Conservation (phyloP, 2,329 filamentous ascomycete genomes). For the Huntiella omanensis region DNA sequence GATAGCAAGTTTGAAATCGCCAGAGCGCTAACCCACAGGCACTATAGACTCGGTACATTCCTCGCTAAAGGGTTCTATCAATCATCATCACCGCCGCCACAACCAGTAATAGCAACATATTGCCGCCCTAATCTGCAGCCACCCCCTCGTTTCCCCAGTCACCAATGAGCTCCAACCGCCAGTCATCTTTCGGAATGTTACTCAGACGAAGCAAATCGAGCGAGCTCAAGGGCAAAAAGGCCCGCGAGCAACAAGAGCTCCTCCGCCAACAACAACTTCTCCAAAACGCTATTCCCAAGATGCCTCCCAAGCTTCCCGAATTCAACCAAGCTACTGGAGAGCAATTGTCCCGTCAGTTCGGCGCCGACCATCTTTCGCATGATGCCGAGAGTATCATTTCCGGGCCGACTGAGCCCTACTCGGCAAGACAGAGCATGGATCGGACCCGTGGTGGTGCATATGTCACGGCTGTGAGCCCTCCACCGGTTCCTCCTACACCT, state of each 20-base stretch:
- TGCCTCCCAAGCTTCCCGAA: slow-evolving; percentile 32
- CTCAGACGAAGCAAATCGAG: slow-evolving; percentile 50
- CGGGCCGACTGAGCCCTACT: slow-evolving; percentile 23
- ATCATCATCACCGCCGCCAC: too few species aligned
- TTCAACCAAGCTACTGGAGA: slow-evolving; percentile 30
- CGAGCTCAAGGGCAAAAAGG: slow-evolving; percentile 44
- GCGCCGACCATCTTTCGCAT: slow-evolving; percentile 34
- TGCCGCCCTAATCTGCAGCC: too few species aligned
- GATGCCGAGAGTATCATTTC: slow-evolving; percentile 43
- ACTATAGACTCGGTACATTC: too few species aligned
- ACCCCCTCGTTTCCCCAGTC: too few species aligned
- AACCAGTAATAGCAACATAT: too few species aligned
- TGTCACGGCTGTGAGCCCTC: slow-evolving; percentile 21
- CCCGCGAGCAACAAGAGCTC: slow-evolving; percentile 37
- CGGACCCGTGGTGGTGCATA: slow-evolving; percentile 21
- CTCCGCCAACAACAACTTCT: slow-evolving; percentile 27
- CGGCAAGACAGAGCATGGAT: slow-evolving; percentile 34
- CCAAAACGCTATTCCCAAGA: slow-evolving; percentile 26
- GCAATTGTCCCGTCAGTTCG: slow-evolving; percentile 26
- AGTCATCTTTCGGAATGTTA: slow-evolving; percentile 35
- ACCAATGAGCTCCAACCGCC: slow-evolving; percentile 19
- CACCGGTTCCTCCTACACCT: slow-evolving; percentile 29
- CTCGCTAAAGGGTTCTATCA: too few species aligned
- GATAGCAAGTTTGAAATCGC: too few species aligned
- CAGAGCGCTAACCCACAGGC: too few species aligned